Percentiles rank a stretch among this genome's conserved stretches.
phyloP scores from a whole-genome alignment of 257 asterid species.

The Solanum chmielewskii region DNA sequence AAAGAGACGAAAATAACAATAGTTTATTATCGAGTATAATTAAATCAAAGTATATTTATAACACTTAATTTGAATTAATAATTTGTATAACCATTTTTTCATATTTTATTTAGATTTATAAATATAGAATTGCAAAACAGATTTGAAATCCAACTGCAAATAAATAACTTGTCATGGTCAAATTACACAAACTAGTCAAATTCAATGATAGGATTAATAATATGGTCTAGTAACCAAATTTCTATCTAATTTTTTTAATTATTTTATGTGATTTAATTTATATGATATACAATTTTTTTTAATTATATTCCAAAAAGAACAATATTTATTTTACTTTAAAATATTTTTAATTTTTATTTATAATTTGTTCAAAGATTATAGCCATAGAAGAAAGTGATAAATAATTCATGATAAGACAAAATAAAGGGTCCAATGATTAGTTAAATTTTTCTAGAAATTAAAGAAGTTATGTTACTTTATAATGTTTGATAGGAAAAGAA shows the following conservation, averaged over 20 bases:
- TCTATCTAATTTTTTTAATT: neutral
- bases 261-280: too few relatives aligned
- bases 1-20: too few relatives aligned
- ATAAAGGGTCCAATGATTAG: neutral
- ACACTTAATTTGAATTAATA: too few relatives aligned
- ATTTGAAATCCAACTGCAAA: too few relatives aligned
- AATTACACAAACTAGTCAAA: neutral
- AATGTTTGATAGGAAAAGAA: neutral
- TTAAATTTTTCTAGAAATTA: neutral
- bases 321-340: too few relatives aligned
- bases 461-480: neutral
- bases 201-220: neutral
- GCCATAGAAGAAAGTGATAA: neutral
- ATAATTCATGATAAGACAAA: neutral
- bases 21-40: too few relatives aligned
- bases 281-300: too few relatives aligned
- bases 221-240: neutral
- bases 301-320: neutral
- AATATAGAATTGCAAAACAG: neutral
- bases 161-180: neutral
- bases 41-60: too few relatives aligned
- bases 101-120: too few relatives aligned
- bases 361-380: neutral
- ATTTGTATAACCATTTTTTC: too few relatives aligned
- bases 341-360: too few relatives aligned